Evolutionary conservation across 1,139 yeast species (phyloP).

Genomic region (Debaryomyces psychrophilus): DNA sequence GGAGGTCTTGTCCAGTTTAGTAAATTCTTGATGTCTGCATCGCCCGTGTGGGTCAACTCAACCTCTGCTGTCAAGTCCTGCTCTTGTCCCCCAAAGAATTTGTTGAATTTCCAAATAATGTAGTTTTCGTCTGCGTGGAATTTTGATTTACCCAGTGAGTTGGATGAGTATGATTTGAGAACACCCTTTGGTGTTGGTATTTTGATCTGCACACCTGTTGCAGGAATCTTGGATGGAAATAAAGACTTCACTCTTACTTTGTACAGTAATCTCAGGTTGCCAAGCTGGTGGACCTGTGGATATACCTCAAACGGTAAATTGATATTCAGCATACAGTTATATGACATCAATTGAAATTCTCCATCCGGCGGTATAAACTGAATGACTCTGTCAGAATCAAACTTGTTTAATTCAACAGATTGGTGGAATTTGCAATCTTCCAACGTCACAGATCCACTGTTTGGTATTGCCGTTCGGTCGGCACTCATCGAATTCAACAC

Average conservation of each 20-base stretch:
- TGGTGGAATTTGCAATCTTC: slow-evolving; percentile 90
- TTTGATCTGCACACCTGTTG: slow-evolving; percentile 63
- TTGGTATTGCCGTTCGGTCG: slow-evolving; percentile 19
- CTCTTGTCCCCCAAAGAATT: slow-evolving; percentile 70
- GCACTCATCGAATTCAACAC: slow-evolving; percentile 19
- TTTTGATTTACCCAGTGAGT: slow-evolving; percentile 68
- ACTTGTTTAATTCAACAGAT: slow-evolving; percentile 73
- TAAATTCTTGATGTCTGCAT: slow-evolving; percentile 19
- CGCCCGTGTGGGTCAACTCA: slow-evolving; percentile 31
- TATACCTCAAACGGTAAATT: slow-evolving; percentile 72
- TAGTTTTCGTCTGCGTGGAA: slow-evolving; percentile 67
- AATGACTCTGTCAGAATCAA: slow-evolving; percentile 67
- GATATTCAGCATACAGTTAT: slow-evolving; percentile 57
- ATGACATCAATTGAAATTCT: slow-evolving; percentile 83
- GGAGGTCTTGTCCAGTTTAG: slow-evolving; percentile 74
- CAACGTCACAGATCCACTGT: slow-evolving; percentile 52
- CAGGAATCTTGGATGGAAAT: slow-evolving; percentile 62
- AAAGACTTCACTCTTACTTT: slow-evolving; percentile 64
- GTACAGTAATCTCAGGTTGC: slow-evolving; percentile 53
- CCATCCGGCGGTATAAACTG: slow-evolving; percentile 92
- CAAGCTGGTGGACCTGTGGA: slow-evolving; percentile 62
- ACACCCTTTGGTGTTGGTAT: slow-evolving; percentile 76
- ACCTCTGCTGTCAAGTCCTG: slow-evolving; percentile 56
- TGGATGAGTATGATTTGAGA: slow-evolving; percentile 50
- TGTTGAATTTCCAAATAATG: slow-evolving; percentile 70